Conservation (phyloP, 495 filamentous ascomycete genomes). For the Pseudevernia furfuracea region DNA sequence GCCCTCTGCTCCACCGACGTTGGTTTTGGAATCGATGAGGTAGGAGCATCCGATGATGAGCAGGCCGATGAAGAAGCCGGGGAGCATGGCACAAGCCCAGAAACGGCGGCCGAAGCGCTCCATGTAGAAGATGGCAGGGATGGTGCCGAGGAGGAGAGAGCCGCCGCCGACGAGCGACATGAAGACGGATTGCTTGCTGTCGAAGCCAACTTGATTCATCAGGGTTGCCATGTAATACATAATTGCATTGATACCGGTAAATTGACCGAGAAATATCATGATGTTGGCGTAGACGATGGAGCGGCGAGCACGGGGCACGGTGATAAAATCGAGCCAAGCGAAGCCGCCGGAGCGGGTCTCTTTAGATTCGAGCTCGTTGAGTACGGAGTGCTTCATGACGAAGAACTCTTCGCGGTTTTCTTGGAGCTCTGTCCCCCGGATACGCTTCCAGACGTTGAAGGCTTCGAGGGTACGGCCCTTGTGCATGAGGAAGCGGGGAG, state of each 20-base stretch:
- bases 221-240: conserved; percentile 57
- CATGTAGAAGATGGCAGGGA: conserved; percentile 55
- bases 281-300: conserved; percentile 54
- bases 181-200: conserved; percentile 44
- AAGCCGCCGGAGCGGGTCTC: conserved; percentile 35
- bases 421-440: conserved; percentile 43
- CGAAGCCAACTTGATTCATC: conserved; percentile 51
- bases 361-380: conserved; percentile 39
- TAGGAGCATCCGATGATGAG: conserved; percentile 50
- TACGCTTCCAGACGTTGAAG: conserved; percentile 54
- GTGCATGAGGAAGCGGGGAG: conserved; percentile 51
- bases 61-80: conserved; percentile 53
- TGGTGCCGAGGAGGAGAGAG: conserved; percentile 47
- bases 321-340: conserved; percentile 57
- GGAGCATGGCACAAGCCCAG: conserved; percentile 55
- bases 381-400: conserved; percentile 50
- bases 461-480: conserved; percentile 42
- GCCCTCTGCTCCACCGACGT: conserved; percentile 39
- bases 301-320: conserved; percentile 48
- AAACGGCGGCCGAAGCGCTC: conserved; percentile 52
- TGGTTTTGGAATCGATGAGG: conserved; percentile 34
- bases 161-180: conserved; percentile 58
- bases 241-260: conserved; percentile 54
- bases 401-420: conserved; percentile 54
- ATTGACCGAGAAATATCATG: conserved; percentile 56